Evolutionary conservation across 768 basidiomycete genomes (phyloP).

Genomic region (Rubroboletus satanas): DNA sequence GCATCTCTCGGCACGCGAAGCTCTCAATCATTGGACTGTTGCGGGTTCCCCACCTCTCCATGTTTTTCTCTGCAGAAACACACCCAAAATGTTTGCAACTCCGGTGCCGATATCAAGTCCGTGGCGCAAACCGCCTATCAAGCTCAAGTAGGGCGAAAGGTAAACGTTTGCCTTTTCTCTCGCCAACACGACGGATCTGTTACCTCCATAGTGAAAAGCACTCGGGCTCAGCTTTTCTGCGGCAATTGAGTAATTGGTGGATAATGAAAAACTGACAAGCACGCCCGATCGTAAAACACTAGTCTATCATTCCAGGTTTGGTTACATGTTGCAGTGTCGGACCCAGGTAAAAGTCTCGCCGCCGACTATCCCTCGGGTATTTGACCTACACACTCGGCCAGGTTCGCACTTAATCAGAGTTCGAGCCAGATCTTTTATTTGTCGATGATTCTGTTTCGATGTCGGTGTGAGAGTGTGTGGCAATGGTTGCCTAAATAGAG

Average conservation of each 20-base stretch:
- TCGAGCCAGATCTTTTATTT: neutral
- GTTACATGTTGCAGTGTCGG: neutral
- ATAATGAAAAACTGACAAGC: neutral
- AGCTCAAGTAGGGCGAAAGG: neutral
- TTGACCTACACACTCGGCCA: neutral
- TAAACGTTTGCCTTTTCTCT: neutral
- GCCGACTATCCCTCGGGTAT: neutral
- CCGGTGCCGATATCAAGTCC: neutral
- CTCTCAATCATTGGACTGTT: too few relatives aligned
- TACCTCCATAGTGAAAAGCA: neutral
- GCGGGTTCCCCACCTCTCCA: too few relatives aligned
- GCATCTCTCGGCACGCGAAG: too few relatives aligned
- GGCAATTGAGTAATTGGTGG: neutral
- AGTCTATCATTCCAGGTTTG: neutral
- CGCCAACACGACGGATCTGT: neutral
- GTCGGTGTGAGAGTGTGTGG: neutral
- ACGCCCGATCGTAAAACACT: neutral
- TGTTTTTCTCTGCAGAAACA: too few relatives aligned
- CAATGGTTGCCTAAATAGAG: slow-evolving; percentile 6
- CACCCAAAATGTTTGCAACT: too few relatives aligned
- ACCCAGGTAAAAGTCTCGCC: neutral
- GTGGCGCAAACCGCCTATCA: too few relatives aligned
- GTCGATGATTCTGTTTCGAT: neutral
- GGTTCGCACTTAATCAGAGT: slow-evolving; percentile 4
- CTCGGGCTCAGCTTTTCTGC: neutral